phyloP scores from a whole-genome alignment of 1,284 basidiomycete species.

The Fomitopsis palustris region DNA sequence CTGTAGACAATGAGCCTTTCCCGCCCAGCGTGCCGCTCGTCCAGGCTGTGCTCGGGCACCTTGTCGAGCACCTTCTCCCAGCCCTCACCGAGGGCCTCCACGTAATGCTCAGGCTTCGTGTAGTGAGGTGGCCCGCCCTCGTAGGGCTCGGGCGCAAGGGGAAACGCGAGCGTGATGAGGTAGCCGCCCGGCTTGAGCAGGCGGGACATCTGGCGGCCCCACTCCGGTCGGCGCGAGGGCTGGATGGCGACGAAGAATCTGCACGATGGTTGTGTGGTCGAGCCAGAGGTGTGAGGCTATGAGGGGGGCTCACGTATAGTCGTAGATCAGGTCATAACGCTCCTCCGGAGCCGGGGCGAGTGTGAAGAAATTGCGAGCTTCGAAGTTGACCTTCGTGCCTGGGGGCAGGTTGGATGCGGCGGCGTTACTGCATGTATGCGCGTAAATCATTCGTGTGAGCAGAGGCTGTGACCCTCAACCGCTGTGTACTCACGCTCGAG shows the following conservation, averaged over 20 bases:
- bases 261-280: neutral
- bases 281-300: neutral
- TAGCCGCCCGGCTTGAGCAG: slow-evolving; percentile 57
- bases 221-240: slow-evolving; percentile 47
- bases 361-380: slow-evolving; percentile 52
- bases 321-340: slow-evolving; percentile 56
- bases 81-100: slow-evolving; percentile 45
- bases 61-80: slow-evolving; percentile 57
- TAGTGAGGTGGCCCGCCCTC: slow-evolving; percentile 60
- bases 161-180: slow-evolving; percentile 57
- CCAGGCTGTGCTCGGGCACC: slow-evolving; percentile 39
- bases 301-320: slow-evolving; percentile 56
- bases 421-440: neutral
- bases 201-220: slow-evolving; percentile 54
- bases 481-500: slow-evolving; percentile 37
- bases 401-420: neutral
- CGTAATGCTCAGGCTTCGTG: slow-evolving; percentile 56
- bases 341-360: neutral
- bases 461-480: too few relatives aligned
- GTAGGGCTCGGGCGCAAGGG: slow-evolving; percentile 45
- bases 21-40: slow-evolving; percentile 39
- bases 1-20: slow-evolving; percentile 54
- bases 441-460: neutral
- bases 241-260: slow-evolving; percentile 75
- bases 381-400: slow-evolving; percentile 34